Evolutionary conservation across 139 green algal species (phyloP).

Genomic region (Chlorella sp.): DNA sequence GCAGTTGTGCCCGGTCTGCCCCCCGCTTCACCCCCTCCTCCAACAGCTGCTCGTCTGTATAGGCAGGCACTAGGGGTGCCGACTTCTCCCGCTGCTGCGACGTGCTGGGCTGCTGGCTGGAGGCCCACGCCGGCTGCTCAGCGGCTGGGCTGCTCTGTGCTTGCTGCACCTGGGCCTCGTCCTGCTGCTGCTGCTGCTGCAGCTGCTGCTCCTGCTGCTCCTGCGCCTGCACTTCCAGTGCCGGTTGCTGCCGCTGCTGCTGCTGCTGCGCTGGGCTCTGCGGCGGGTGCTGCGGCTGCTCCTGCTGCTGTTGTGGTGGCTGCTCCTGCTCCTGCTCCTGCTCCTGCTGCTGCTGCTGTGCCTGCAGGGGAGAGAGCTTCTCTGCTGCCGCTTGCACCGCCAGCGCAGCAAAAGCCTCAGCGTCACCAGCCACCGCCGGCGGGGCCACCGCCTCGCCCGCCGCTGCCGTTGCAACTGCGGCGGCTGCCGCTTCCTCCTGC

Average conservation of each 20-base stretch:
- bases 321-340: background rate
- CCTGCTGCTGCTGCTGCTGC: background rate
- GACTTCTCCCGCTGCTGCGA: no score
- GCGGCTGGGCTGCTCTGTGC: background rate
- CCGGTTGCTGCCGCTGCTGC: background rate
- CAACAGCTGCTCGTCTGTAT: slow-evolving; percentile 22
- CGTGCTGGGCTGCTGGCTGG: no score
- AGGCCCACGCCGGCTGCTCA: background rate
- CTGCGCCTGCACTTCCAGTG: background rate
- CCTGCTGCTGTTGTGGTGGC: background rate
- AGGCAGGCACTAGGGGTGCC: no score
- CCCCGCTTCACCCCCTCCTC: slow-evolving; percentile 13
- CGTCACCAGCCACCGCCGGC: background rate
- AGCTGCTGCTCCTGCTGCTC: background rate
- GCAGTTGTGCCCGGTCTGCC: no score
- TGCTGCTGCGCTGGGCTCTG: background rate
- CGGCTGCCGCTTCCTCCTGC: background rate
- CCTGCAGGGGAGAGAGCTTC: background rate
- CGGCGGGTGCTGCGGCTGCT: background rate
- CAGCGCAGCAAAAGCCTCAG: background rate
- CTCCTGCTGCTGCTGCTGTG: background rate
- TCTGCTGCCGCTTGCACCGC: background rate
- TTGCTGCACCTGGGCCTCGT: background rate
- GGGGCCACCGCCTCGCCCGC: background rate
- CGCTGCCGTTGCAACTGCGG: background rate